Evolutionary conservation across 495 filamentous ascomycete species (phyloP).

Genomic region (Lophiotrema nucula): DNA sequence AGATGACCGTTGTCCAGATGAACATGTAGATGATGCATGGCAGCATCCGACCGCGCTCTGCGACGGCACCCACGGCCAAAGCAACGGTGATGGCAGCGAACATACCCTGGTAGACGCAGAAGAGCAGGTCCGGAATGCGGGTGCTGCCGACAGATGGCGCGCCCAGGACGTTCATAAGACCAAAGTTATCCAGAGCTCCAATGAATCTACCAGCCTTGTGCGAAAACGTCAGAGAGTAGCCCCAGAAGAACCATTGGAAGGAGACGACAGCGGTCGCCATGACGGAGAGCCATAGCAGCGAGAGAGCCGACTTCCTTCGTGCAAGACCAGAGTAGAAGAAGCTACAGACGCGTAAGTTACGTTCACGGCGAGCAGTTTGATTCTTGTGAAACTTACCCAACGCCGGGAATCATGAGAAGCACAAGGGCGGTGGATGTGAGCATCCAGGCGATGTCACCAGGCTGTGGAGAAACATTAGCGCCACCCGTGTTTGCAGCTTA

Average conservation of each 20-base stretch:
- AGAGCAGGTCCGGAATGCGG: slow-evolving; percentile 84
- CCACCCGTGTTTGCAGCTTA: not conserved
- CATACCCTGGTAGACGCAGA: slow-evolving; percentile 96
- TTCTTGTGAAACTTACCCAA: slow-evolving; percentile 59
- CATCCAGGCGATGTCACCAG: slow-evolving; percentile 91
- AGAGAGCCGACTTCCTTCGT: slow-evolving; percentile 92
- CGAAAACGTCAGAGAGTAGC: slow-evolving; percentile 90
- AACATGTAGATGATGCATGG: slow-evolving; percentile 96
- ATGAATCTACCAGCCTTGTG: slow-evolving; percentile 80
- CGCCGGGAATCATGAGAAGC: slow-evolving; percentile 95
- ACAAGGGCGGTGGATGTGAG: slow-evolving; percentile 85
- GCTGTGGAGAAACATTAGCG: slow-evolving; percentile 46
- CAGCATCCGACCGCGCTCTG: slow-evolving; percentile 91
- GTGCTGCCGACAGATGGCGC: slow-evolving; percentile 77
- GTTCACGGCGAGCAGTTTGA: slow-evolving; percentile 41
- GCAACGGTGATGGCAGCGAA: slow-evolving; percentile 94
- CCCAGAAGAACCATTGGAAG: slow-evolving; percentile 99
- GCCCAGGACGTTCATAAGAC: slow-evolving; percentile 76
- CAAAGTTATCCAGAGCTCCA: slow-evolving; percentile 82
- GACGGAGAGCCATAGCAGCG: slow-evolving; percentile 93
- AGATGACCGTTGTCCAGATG: slow-evolving; percentile 90
- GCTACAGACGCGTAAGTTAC: slow-evolving; percentile 42
- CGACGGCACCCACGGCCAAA: slow-evolving; percentile 86
- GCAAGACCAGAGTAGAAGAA: slow-evolving; percentile 99
- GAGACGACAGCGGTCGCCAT: slow-evolving; percentile 88